phyloP scores from a whole-genome alignment of 176 grass and related monocot genomes.

The Lolium rigidum region DNA sequence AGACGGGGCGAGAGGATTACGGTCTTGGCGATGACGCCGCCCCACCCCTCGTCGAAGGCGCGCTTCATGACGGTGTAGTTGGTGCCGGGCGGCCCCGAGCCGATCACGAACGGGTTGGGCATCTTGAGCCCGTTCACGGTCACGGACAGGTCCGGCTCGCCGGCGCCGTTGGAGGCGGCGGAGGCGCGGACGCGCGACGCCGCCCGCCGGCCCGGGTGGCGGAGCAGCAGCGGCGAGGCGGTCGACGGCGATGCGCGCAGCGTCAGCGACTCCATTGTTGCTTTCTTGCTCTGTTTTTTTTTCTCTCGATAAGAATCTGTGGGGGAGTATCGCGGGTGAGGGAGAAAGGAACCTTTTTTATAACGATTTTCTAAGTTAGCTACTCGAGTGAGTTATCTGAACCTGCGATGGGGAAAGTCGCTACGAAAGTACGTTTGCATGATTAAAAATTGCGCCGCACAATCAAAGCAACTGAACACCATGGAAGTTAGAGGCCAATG shows the following conservation, averaged over 20 bases:
- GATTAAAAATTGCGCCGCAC: background rate
- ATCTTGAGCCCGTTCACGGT: conserved; percentile 92
- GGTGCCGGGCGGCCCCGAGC: conserved; percentile 92
- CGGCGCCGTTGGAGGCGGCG: conserved; percentile 22
- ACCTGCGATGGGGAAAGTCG: background rate
- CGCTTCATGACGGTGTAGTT: conserved; percentile 99
- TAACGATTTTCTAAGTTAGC: conserved; percentile 12
- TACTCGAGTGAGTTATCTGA: background rate
- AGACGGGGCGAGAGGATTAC: conserved; percentile 38
- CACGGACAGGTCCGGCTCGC: conserved; percentile 82
- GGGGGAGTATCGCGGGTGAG: conserved; percentile 41
- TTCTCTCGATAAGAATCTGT: conserved; percentile 46
- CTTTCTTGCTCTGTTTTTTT: conserved; percentile 11
- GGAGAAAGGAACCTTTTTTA: conserved; percentile 47
- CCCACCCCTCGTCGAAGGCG: conserved; percentile 98
- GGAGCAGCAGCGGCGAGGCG: conserved; percentile 45
- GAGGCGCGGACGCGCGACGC: conserved; percentile 37
- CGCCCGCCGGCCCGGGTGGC: conserved; percentile 26
- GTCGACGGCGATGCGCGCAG: conserved; percentile 58
- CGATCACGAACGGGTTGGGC: conserved; percentile 99
- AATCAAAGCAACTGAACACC: background rate
- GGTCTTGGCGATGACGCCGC: conserved; percentile 97
- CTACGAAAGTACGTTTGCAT: background rate
- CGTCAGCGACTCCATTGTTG: conserved; percentile 68
- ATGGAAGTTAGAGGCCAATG: background rate